Evolutionary conservation across 108 stramenopile species (phyloP), one percentile per base, ranked within the genome.

Genomic region (Skeletonema tropicum): DNA sequence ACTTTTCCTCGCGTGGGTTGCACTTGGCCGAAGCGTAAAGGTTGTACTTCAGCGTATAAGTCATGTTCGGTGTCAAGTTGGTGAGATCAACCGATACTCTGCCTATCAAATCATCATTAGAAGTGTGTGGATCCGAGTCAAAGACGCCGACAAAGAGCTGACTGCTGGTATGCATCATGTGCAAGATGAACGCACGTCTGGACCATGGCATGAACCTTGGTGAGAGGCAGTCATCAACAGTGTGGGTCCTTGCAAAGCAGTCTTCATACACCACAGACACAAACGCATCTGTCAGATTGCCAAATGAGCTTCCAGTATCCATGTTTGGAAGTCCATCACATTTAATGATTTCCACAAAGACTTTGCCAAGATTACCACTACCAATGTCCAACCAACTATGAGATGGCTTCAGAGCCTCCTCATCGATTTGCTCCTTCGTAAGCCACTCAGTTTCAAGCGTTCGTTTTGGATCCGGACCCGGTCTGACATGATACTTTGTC

Each of bases 201-300:
- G 87, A 80, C 94, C 94, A 95, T 9, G 90, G 90, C 49, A 91
- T 61, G 89, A 89, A 95, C 8, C 90, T 66, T 39, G 94, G 94
- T 14, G 75, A 79, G 49, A 91, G 62, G 46, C 83, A 85, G 78
- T 95, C 92, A 77, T 87, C 86, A 46, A 95, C 85, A 11, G 90
- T 77, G 41, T 95, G 90, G 1, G 94, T 94, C 62, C 88, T 78
- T n/a, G 85, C 90, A 36, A 73, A 70, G 42, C 68, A 65, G 58
- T 92, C 91, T 64, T 92, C 91, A 64, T 85, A 90, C 9, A 92
- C 85, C 29, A 86, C 25, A 1, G 88, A 78, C n/a, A 88, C 91
- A 69, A 95, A 92, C 3, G 92, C 69, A 79, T 95, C 94, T 17
- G 94, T 91, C 52, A 89, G 86, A 66, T 91, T 90, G 41, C 89